A percentile compares a stretch with the other conserved stretches of the same genome.
Evolutionary conservation across 768 basidiomycete species (phyloP).

Genomic region (Mycena metata): DNA sequence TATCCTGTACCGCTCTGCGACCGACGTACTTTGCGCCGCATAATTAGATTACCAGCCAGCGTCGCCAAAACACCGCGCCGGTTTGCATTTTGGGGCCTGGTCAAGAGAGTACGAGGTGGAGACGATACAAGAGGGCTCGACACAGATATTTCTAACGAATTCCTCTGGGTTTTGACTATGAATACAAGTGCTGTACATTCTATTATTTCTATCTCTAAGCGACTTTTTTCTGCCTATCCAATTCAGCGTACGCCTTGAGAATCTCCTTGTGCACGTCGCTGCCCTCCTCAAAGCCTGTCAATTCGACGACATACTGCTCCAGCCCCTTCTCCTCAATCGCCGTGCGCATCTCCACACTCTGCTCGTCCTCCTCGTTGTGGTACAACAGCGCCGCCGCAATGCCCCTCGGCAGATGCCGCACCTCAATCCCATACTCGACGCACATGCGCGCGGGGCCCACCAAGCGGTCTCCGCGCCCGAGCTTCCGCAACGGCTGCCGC

Average conservation of each 20-base stretch:
- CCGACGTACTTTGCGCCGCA: too few species aligned
- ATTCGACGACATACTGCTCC: conserved; percentile 44
- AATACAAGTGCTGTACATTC: too few species aligned
- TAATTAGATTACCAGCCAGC: too few species aligned
- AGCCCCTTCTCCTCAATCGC: conserved; percentile 45
- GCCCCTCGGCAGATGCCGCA: conserved; percentile 48
- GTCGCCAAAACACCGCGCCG: too few species aligned
- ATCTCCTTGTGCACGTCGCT: conserved; percentile 25
- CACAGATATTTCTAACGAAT: too few species aligned
- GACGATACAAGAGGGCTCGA: too few species aligned
- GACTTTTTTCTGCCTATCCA: conserved; percentile 31
- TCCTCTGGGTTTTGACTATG: too few species aligned
- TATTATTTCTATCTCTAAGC: too few species aligned
- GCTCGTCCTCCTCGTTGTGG: conserved; percentile 51
- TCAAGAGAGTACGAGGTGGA: too few species aligned
- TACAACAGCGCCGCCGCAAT: conserved; percentile 53
- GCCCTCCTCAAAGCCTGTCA: conserved; percentile 45
- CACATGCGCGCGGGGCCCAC: conserved; percentile 54
- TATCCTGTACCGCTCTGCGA: too few species aligned
- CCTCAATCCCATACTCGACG: conserved; percentile 45
- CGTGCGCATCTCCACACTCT: conserved; percentile 43
- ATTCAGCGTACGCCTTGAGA: conserved; percentile 18
- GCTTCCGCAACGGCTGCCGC: conserved; percentile 56
- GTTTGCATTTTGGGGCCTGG: too few species aligned
- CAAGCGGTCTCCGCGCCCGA: conserved; percentile 50